phyloP scores from a whole-genome alignment of 2,329 filamentous ascomycete genomes.

The Calonectria hawksworthii region DNA sequence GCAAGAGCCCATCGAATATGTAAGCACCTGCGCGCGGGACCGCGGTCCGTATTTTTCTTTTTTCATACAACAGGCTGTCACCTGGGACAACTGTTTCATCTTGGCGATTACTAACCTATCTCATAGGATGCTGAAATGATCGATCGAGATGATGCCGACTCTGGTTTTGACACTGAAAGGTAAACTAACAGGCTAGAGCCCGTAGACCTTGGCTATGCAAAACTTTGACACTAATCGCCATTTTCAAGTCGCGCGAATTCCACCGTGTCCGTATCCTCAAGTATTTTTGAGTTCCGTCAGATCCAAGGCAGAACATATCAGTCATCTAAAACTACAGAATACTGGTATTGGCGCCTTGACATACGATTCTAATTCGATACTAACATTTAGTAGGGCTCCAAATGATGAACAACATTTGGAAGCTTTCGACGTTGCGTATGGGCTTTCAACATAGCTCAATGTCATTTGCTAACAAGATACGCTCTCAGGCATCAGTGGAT shows the following conservation, averaged over 20 bases:
- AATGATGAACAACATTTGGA: background rate
- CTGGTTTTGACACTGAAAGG: background rate
- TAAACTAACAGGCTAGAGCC: no score
- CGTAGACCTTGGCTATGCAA: no score
- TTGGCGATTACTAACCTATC: background rate
- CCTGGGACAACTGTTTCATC: no score
- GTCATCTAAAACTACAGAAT: constrained; percentile 12
- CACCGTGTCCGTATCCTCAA: background rate
- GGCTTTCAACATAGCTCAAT: background rate
- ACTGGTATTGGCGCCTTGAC: background rate
- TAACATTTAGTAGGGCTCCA: background rate
- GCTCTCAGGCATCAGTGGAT: constrained; percentile 16
- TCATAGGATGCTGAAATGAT: background rate
- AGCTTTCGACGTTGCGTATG: background rate
- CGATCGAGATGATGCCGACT: background rate
- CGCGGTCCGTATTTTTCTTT: background rate
- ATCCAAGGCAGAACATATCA: constrained; percentile 5
- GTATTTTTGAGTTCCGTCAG: background rate
- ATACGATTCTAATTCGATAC: no score
- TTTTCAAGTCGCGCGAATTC: background rate
- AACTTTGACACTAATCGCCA: no score
- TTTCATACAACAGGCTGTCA: no score
- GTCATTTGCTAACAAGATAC: background rate
- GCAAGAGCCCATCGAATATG: background rate
- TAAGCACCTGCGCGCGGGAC: background rate